Evolutionary conservation across 768 basidiomycete species (phyloP).

Genomic region (Sarcomyxa edulis): DNA sequence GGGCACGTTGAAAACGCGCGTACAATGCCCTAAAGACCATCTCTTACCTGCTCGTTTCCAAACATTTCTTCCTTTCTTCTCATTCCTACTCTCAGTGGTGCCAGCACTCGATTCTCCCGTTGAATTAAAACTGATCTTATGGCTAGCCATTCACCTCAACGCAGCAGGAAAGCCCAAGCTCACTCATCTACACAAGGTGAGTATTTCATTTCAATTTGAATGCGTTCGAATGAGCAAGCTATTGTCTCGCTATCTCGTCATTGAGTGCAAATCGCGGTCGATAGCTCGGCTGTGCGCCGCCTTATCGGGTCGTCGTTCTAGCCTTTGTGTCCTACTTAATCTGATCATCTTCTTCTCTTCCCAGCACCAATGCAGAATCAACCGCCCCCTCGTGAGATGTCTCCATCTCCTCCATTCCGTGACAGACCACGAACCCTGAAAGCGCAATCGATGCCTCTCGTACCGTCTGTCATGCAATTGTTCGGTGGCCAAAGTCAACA

Average conservation of each 20-base stretch:
- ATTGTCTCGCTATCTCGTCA: slow-evolving; percentile 3
- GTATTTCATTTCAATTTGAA: slow-evolving; percentile 14
- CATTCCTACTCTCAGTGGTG: background rate
- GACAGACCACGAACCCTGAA: slow-evolving; percentile 52
- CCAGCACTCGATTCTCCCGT: background rate
- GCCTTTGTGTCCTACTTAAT: slow-evolving; percentile 19
- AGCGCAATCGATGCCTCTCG: slow-evolving; percentile 57
- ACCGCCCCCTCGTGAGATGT: slow-evolving; percentile 39
- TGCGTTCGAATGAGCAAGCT: slow-evolving; percentile 2
- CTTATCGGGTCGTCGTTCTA: slow-evolving; percentile 11
- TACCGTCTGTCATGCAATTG: slow-evolving; percentile 51
- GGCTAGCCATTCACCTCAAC: slow-evolving; percentile 58
- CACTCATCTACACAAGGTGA: slow-evolving; percentile 45
- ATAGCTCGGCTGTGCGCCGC: slow-evolving; percentile 9
- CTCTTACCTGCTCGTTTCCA: slow-evolving; percentile 19
- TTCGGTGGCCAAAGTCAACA: slow-evolving; percentile 35
- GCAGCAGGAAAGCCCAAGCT: slow-evolving; percentile 47
- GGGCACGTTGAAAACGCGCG: slow-evolving; percentile 67
- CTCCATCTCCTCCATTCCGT: slow-evolving; percentile 41
- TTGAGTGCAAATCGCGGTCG: background rate
- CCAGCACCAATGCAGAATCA: slow-evolving; percentile 37
- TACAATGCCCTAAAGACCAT: slow-evolving; percentile 20
- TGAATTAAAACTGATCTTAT: slow-evolving; percentile 25
- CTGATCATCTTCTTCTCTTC: slow-evolving; percentile 12
- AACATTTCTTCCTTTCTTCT: slow-evolving; percentile 15